Conservation (phyloP, 2,329 filamentous ascomycete genomes). For the Epichloe glyceriae region DNA sequence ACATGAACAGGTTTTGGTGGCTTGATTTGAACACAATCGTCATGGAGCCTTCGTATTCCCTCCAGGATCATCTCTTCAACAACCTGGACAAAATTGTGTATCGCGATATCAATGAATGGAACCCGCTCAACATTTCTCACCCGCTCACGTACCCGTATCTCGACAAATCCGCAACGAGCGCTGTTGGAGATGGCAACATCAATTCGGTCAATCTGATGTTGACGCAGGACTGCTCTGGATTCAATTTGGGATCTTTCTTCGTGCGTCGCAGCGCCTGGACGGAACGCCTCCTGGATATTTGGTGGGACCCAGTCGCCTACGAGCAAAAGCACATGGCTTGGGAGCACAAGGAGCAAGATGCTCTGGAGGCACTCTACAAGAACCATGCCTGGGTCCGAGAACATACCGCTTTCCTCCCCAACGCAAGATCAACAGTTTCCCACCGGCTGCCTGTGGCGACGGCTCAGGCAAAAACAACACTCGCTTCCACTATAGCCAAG, state of each 20-base stretch:
- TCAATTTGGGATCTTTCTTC: constrained; percentile 96
- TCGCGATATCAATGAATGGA: constrained; percentile 92
- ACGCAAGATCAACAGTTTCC: constrained; percentile 89
- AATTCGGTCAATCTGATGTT: constrained; percentile 79
- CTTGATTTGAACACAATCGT: constrained; percentile 94
- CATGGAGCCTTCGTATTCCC: constrained; percentile 87
- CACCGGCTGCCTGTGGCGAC: constrained; percentile 74
- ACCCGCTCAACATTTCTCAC: constrained; percentile 86
- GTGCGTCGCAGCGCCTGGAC: constrained; percentile 76
- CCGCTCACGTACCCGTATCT: constrained; percentile 64
- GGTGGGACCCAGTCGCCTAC: constrained; percentile 97
- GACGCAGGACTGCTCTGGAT: constrained; percentile 87
- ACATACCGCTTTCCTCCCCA: constrained; percentile 80
- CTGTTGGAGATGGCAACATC: constrained; percentile 61
- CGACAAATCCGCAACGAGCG: constrained; percentile 58
- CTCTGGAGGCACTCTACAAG: constrained; percentile 80
- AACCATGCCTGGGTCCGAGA: constrained; percentile 88
- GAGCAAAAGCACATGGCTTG: constrained; percentile 98
- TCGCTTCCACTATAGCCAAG: constrained; percentile 72
- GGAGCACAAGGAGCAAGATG: constrained; percentile 98
- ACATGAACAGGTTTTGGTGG: constrained; percentile 90
- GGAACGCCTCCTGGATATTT: constrained; percentile 81
- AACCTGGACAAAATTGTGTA: constrained; percentile 62
- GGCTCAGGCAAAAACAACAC: constrained; percentile 51
- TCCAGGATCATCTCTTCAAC: constrained; percentile 85